Conservation (phyloP, 2,329 filamentous ascomycete genomes). For the Ascochyta rabiei region DNA sequence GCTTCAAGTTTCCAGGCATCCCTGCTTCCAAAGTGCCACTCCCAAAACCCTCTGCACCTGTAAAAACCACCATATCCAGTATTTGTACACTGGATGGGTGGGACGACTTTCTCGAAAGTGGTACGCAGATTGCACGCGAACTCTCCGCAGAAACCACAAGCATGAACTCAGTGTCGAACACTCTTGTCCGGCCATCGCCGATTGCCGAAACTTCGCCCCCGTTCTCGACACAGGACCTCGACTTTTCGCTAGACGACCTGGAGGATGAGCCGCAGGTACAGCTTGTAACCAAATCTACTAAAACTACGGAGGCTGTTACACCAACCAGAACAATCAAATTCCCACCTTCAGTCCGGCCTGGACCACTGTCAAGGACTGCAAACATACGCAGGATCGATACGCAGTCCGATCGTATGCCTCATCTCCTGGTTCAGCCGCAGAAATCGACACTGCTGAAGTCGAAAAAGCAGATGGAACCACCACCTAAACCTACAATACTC, state of each 20-base stretch:
- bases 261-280: slow-evolving; percentile 31
- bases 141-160: slow-evolving; percentile 31
- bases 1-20: slow-evolving; percentile 35
- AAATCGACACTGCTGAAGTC: not conserved
- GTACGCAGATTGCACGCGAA: slow-evolving; percentile 54
- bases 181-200: not conserved
- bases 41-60: not conserved
- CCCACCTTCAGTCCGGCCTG: slow-evolving; percentile 4
- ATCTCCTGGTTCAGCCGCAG: not conserved
- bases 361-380: slow-evolving; percentile 8
- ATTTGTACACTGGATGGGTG: slow-evolving; percentile 29
- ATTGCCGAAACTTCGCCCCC: slow-evolving; percentile 21
- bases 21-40: slow-evolving; percentile 30
- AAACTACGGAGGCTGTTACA: not conserved
- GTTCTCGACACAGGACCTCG: slow-evolving; percentile 50
- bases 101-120: slow-evolving; percentile 53
- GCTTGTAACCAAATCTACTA: not conserved
- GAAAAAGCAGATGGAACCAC: slow-evolving; percentile 6
- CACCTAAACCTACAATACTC: not conserved
- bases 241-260: slow-evolving; percentile 51
- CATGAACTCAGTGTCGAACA: not conserved
- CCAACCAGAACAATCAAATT: not conserved
- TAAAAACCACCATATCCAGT: not conserved
- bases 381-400: slow-evolving; percentile 3
- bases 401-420: not conserved